Evolutionary conservation across 2,329 filamentous ascomycete species (phyloP).

Genomic region (Colletotrichum caudatum): DNA sequence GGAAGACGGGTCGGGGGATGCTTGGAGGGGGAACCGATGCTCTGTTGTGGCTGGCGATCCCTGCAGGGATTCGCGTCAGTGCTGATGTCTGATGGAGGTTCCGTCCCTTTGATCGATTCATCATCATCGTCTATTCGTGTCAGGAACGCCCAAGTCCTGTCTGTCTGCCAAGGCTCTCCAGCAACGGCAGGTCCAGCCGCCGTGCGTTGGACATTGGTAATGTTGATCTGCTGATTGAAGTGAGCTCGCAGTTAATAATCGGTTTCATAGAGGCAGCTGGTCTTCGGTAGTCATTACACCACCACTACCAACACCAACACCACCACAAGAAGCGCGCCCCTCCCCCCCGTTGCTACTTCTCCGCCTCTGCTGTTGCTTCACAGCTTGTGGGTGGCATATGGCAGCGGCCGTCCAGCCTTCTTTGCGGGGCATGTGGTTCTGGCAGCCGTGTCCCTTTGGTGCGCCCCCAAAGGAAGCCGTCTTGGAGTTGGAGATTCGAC

Average conservation of each 20-base stretch:
- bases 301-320: background rate
- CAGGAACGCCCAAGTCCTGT: slow-evolving; percentile 16
- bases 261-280: background rate
- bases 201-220: background rate
- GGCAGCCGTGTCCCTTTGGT: slow-evolving; percentile 31
- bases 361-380: slow-evolving; percentile 25
- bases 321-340: background rate
- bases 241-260: background rate
- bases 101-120: slow-evolving; percentile 35
- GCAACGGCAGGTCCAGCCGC: slow-evolving; percentile 36
- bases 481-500: slow-evolving; percentile 39
- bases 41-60: slow-evolving; percentile 42
- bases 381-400: slow-evolving; percentile 31
- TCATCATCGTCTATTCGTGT: slow-evolving; percentile 34
- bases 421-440: slow-evolving; percentile 42
- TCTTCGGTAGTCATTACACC: background rate
- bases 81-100: slow-evolving; percentile 39
- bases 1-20: slow-evolving; percentile 37
- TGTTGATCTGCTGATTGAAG: background rate
- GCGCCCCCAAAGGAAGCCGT: slow-evolving; percentile 31
- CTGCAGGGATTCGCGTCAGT: slow-evolving; percentile 37
- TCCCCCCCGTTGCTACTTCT: slow-evolving; percentile 6
- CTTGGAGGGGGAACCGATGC: slow-evolving; percentile 41
- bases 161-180: slow-evolving; percentile 16
- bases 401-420: slow-evolving; percentile 39